Percentiles rank a stretch among this genome's conserved stretches.
Conservation (phyloP, 2,329 filamentous ascomycete genomes). For the Penicillium sp. region DNA sequence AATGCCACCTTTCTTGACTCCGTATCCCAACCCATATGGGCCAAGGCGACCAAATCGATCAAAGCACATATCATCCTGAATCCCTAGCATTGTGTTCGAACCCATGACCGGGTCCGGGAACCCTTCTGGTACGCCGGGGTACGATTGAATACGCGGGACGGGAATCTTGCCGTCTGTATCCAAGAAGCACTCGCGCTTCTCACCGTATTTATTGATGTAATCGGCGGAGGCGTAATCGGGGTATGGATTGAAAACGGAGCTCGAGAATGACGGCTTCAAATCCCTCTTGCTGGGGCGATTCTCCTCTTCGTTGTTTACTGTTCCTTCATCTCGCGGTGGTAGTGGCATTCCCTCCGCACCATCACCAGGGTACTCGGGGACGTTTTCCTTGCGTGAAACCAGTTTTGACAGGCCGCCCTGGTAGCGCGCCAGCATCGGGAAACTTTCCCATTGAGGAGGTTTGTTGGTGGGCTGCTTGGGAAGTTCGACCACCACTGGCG, state of each 20-base stretch:
- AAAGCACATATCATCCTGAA: slow-evolving; percentile 88
- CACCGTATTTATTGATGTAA: slow-evolving; percentile 61
- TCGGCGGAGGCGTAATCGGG: slow-evolving; percentile 63
- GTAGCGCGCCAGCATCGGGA: slow-evolving; percentile 83
- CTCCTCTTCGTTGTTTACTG: slow-evolving; percentile 25
- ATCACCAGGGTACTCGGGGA: slow-evolving; percentile 77
- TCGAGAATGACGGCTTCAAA: slow-evolving; percentile 44
- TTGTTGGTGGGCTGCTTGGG: slow-evolving; percentile 62
- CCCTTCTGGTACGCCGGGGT: slow-evolving; percentile 76
- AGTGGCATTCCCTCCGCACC: slow-evolving; percentile 60
- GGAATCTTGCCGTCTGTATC: slow-evolving; percentile 66
- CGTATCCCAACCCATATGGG: slow-evolving; percentile 90
- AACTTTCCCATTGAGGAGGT: slow-evolving; percentile 79
- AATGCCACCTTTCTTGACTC: slow-evolving; percentile 73
- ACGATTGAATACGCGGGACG: slow-evolving; percentile 73
- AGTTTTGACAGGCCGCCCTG: slow-evolving; percentile 83
- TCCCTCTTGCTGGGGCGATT: slow-evolving; percentile 25
- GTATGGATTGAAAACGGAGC: slow-evolving; percentile 69
- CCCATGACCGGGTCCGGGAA: slow-evolving; percentile 85
- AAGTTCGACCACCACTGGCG: slow-evolving; percentile 44
- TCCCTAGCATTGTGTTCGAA: slow-evolving; percentile 78
- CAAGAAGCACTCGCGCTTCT: slow-evolving; percentile 76
- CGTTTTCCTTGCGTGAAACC: slow-evolving; percentile 66
- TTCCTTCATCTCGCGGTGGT: slow-evolving; percentile 42
- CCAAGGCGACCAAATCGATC: slow-evolving; percentile 87